phyloP scores from a whole-genome alignment of 495 filamentous ascomycete genomes.

The Schizothecium vesticola region DNA sequence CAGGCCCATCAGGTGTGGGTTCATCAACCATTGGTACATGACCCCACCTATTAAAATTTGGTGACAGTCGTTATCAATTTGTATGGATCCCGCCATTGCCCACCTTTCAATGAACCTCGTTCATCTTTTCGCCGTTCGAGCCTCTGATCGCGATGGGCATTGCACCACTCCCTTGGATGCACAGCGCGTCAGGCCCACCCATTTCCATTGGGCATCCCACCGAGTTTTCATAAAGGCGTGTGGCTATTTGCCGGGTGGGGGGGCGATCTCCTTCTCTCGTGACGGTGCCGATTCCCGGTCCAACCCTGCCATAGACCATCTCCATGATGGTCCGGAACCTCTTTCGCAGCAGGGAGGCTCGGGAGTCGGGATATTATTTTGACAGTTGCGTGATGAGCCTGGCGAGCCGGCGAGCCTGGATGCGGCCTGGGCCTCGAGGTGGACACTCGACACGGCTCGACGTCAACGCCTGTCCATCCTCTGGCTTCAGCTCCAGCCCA shows the following conservation, averaged over 20 bases:
- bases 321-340: not conserved
- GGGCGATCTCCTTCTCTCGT: constrained; percentile 2
- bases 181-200: not conserved
- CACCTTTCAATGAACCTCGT: not conserved
- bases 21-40: constrained; percentile 16
- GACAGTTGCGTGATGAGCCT: not conserved
- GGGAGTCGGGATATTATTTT: not conserved
- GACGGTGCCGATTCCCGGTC: constrained; percentile 11
- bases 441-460: too few relatives aligned
- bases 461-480: not conserved
- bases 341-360: too few relatives aligned
- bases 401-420: not conserved
- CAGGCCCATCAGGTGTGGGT: constrained; percentile 9
- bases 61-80: constrained; percentile 16
- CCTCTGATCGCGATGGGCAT: not conserved
- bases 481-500: not conserved
- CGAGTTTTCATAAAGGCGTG: not conserved
- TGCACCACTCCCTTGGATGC: not conserved
- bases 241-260: not conserved
- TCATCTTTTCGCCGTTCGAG: not conserved
- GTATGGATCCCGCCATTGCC: constrained; percentile 8
- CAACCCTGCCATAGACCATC: not conserved
- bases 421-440: not conserved
- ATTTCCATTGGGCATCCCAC: not conserved
- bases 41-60: constrained; percentile 26